phyloP scores from a whole-genome alignment of 345 rosid genomes.

The Xanthoceras sorbifolium region DNA sequence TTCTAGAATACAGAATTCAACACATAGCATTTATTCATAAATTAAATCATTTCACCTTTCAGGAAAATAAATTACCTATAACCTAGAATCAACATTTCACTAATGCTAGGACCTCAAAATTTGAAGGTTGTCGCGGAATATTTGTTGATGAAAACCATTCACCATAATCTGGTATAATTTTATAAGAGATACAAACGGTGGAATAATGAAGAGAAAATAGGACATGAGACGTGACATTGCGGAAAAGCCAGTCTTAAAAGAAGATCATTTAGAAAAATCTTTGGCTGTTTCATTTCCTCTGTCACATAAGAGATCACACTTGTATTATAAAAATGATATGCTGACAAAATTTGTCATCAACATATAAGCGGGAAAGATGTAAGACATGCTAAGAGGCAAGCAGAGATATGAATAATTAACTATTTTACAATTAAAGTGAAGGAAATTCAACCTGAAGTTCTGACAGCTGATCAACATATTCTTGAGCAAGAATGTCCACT shows the following conservation, averaged over 20 bases:
- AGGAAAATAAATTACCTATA: background rate
- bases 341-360: background rate
- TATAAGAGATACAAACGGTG: background rate
- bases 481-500: conserved; percentile 98
- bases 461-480: conserved; percentile 93
- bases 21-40: background rate
- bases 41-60: background rate
- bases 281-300: no score
- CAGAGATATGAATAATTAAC: background rate
- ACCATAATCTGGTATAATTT: background rate
- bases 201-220: background rate
- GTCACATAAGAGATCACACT: background rate
- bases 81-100: background rate
- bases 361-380: background rate
- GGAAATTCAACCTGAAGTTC: conserved; percentile 80
- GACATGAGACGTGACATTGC: background rate
- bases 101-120: background rate
- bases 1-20: no score
- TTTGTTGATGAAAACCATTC: background rate
- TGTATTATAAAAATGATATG: background rate
- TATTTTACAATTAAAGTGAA: conserved; percentile 8
- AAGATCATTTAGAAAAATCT: no score
- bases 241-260: background rate
- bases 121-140: background rate
- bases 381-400: background rate